Base-by-base conservation (phyloP, 305 asterid species). In the Petunia hybrid region DNA sequence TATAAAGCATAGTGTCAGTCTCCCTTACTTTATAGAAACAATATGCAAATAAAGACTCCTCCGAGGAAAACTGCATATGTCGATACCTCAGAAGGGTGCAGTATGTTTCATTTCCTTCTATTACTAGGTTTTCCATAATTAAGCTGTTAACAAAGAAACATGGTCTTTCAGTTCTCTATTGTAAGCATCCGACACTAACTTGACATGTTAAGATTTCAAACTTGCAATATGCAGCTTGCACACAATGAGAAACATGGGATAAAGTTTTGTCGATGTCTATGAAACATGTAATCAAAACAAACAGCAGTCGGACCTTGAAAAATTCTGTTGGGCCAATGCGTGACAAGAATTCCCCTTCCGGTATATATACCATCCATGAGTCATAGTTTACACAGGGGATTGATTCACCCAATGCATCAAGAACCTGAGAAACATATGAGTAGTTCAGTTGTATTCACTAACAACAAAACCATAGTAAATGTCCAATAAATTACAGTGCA, bases 261-360 rank as follows among this genome's bases (percentile, higher is more conserved):
- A 53, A 46, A 48, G 12, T 59, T 77, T 43, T 64, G 8, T 56
- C 31, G 48, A 68, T 60, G 12, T 45, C 56, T 22, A 39, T 64
- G 78, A 84, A 81, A 84, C 78, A 80, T 39, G 70, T 85, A 73
- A 81, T 35, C 70, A 46, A 45, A 80, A 43, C 76, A 61, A 71
- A 71, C 41, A 59, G 51, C 43, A 81, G 73, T 59, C 87, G 79
- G 42, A 93, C 98, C 97, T 93, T 93, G 83, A 86, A 93, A 86
- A 95, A 95, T 10, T 93, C 98, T 1, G 97, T 95, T 40, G 98
- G 98, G 60, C 99, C 97, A 82, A 95, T 95, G 77, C 97, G 97
- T 31, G 99, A 95, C 88, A 93, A 86, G 88, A 95, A 95, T 82
- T 95, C 99, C 70, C 97, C 99, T 88, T 95, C 99, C 3, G 99